These are phyloP conservation scores for Neodidymelliopsis sp. DNA, from an alignment of 2,329 filamentous ascomycete species.

Conservation along the genomic window DNA sequence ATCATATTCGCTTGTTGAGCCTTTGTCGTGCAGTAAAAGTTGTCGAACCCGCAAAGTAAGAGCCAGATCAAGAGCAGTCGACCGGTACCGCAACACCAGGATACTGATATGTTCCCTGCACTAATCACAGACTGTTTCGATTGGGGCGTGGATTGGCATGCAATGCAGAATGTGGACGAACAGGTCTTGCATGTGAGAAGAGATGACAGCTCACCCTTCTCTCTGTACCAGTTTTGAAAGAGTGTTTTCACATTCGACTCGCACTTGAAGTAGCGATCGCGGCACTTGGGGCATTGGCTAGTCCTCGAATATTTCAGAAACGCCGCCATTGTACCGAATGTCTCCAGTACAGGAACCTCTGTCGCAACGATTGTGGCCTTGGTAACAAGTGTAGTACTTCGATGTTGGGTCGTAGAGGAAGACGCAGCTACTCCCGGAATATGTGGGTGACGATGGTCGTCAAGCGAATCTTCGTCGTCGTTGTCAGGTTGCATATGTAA, in stretches of 20 bases:
- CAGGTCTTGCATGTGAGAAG: slow-evolving; percentile 29
- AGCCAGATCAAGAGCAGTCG: slow-evolving; percentile 48
- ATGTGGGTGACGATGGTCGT: background rate
- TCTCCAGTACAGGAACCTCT: slow-evolving; percentile 5
- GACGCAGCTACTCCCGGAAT: background rate
- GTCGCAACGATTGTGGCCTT: slow-evolving; percentile 3
- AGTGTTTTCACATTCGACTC: slow-evolving; percentile 18
- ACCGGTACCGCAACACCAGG: slow-evolving; percentile 48
- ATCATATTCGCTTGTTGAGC: slow-evolving; percentile 19
- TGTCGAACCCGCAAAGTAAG: slow-evolving; percentile 49
- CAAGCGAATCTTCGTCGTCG: background rate
- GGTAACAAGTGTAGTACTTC: background rate
- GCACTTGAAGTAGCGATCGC: slow-evolving; percentile 13
- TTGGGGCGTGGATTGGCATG: slow-evolving; percentile 20
- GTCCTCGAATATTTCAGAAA: slow-evolving; percentile 22
- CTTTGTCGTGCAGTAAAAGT: slow-evolving; percentile 13
- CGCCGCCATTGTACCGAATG: slow-evolving; percentile 13
- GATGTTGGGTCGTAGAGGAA: background rate
- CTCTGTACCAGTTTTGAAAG: slow-evolving; percentile 27
- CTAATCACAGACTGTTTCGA: slow-evolving; percentile 3
- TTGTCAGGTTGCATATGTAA: background rate
- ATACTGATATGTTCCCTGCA: slow-evolving; percentile 18
- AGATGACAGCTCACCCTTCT: slow-evolving; percentile 15
- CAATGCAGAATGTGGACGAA: slow-evolving; percentile 23
- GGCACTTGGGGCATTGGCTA: slow-evolving; percentile 22